These are phyloP conservation scores for Isatis tinctoria DNA, from an alignment of 345 rosid genomes.

Conservation along the genomic window DNA sequence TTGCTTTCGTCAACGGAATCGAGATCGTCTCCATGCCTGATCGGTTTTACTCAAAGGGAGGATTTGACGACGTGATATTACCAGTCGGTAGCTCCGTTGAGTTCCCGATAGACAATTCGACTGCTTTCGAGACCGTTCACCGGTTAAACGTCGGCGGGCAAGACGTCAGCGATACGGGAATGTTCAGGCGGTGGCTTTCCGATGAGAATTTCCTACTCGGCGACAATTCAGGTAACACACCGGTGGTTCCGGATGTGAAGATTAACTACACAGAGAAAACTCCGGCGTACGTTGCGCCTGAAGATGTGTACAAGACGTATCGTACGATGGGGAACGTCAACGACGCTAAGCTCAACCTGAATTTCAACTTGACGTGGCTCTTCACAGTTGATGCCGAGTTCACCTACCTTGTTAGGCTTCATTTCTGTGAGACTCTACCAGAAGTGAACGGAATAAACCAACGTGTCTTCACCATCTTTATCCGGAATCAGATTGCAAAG, in stretches of 20 bases:
- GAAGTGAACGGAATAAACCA: neutral
- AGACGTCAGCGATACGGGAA: neutral
- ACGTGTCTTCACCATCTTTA: conserved; percentile 16
- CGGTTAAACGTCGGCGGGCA: conserved; percentile 31
- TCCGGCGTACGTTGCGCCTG: conserved; percentile 20
- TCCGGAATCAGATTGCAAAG: neutral
- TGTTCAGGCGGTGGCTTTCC: conserved; percentile 33
- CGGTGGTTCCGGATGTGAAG: fast-evolving
- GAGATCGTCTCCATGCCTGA: conserved; percentile 35
- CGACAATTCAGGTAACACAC: fast-evolving
- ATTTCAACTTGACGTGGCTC: conserved; percentile 27
- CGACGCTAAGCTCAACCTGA: neutral
- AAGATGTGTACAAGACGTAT: neutral
- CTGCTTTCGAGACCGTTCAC: conserved; percentile 34
- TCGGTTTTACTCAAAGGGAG: conserved; percentile 19
- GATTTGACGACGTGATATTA: neutral
- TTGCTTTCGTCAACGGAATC: conserved; percentile 36
- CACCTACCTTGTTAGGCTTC: conserved; percentile 28
- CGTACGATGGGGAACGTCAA: neutral
- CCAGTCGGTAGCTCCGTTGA: neutral
- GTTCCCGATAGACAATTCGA: neutral
- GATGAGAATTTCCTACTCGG: neutral
- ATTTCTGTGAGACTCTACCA: conserved; percentile 26
- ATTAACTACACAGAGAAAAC: neutral
- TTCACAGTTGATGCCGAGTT: conserved; percentile 30